A percentile compares a stretch with the other conserved stretches of the same genome.
Evolutionary conservation across 2,329 filamentous ascomycete species (phyloP).

Genomic region (Pezicula neosporulosa): DNA sequence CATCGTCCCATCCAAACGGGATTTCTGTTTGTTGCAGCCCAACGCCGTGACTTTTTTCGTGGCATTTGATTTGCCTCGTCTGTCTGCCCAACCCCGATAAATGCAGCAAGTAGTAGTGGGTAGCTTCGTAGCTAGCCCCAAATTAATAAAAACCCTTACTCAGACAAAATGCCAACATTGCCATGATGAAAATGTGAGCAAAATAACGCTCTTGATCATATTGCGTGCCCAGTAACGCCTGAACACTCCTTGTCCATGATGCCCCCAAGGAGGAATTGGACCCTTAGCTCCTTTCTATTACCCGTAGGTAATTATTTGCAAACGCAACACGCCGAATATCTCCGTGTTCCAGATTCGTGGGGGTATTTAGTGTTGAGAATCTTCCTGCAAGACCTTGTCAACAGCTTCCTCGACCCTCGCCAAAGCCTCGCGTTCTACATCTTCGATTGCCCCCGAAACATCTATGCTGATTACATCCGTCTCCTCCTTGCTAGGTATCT

Average conservation of each 20-base stretch:
- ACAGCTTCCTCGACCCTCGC: slow-evolving; percentile 41
- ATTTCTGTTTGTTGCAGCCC: too few relatives aligned
- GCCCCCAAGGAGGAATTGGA: neutral
- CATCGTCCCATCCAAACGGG: too few relatives aligned
- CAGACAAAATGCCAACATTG: too few relatives aligned
- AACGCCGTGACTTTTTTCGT: too few relatives aligned
- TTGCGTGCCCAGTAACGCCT: neutral
- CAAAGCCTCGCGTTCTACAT: slow-evolving; percentile 59
- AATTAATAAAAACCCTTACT: too few relatives aligned
- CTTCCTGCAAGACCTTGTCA: slow-evolving; percentile 7
- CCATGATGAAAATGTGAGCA: too few relatives aligned
- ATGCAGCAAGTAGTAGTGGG: too few relatives aligned
- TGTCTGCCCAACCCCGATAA: too few relatives aligned
- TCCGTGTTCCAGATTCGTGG: neutral
- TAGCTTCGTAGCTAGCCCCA: too few relatives aligned
- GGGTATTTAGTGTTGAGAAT: slow-evolving; percentile 2
- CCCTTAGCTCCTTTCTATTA: neutral
- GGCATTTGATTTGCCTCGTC: too few relatives aligned
- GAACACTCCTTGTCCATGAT: neutral
- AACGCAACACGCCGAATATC: neutral
- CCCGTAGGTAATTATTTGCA: neutral
- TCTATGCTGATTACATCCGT: slow-evolving; percentile 70
- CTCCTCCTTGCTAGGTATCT: slow-evolving; percentile 71
- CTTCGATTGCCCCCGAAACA: slow-evolving; percentile 54
- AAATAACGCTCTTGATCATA: too few relatives aligned